Evolutionary conservation across 352 stramenopile species (phyloP).

Genomic region (Globisporangium okanoganense): DNA sequence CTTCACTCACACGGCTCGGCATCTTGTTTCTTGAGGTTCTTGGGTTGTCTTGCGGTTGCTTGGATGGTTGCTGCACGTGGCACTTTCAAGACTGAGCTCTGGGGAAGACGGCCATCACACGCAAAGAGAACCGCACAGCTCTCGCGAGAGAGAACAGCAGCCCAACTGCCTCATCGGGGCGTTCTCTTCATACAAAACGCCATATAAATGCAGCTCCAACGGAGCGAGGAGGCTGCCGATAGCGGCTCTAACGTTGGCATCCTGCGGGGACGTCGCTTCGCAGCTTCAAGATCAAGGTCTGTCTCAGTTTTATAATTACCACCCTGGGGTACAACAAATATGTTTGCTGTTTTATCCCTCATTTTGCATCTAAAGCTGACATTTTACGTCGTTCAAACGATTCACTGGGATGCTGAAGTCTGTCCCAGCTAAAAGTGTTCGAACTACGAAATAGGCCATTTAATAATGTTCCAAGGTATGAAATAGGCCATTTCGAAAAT

Average conservation of each 20-base stretch:
- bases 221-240: constrained; percentile 1
- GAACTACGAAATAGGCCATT: no score
- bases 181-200: not conserved
- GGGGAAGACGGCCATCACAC: not conserved
- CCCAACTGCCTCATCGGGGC: constrained; percentile 1
- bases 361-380: no score
- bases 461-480: no score
- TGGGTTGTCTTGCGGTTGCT: constrained; percentile 2
- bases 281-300: no score
- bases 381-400: no score
- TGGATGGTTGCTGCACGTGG: not conserved
- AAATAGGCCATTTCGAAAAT: no score
- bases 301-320: no score
- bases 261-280: not conserved
- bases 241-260: not conserved
- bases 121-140: not conserved
- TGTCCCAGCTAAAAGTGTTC: no score
- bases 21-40: constrained; percentile 15
- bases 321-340: no score
- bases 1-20: constrained; percentile 16
- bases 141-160: not conserved
- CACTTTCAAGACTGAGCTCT: constrained; percentile 6
- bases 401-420: no score
- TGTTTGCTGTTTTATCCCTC: no score
- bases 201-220: not conserved